Conservation (phyloP, 2,329 filamentous ascomycete genomes). For the Cordyceps militaris region DNA sequence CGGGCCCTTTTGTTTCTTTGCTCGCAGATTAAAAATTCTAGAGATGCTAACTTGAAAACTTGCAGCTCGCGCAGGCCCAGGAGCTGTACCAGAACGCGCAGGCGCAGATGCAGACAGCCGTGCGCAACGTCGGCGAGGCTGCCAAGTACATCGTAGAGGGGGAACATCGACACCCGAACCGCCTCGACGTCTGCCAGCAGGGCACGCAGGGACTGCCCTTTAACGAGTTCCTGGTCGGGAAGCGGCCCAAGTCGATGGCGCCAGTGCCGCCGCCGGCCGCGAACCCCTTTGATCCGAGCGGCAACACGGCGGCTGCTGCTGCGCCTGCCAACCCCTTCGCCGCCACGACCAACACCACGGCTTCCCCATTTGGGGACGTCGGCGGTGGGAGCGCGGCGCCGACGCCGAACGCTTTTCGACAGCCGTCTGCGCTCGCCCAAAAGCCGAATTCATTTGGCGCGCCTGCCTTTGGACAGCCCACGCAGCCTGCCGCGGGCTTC, state of each 20-base stretch:
- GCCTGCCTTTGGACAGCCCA: slow-evolving; percentile 29
- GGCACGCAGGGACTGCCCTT: slow-evolving; percentile 36
- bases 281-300: slow-evolving; percentile 36
- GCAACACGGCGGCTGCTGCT: slow-evolving; percentile 6
- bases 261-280: slow-evolving; percentile 19
- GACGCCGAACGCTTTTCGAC: slow-evolving; percentile 34
- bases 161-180: slow-evolving; percentile 67
- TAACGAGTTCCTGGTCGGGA: slow-evolving; percentile 38
- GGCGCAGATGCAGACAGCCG: slow-evolving; percentile 64
- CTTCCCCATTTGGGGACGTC: slow-evolving; percentile 27
- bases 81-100: slow-evolving; percentile 56
- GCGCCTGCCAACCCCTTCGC: slow-evolving; percentile 36
- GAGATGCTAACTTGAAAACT: slow-evolving; percentile 16
- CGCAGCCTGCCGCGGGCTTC: slow-evolving; percentile 16
- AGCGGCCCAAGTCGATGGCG: slow-evolving; percentile 21
- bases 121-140: slow-evolving; percentile 65
- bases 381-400: slow-evolving; percentile 10
- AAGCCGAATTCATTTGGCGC: slow-evolving; percentile 24
- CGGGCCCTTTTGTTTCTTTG: not conserved
- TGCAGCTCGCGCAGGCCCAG: slow-evolving; percentile 52
- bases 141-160: slow-evolving; percentile 60
- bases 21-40: not conserved
- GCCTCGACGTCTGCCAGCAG: slow-evolving; percentile 55
- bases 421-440: slow-evolving; percentile 27
- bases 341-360: slow-evolving; percentile 16